phyloP scores from a whole-genome alignment of 768 basidiomycete genomes.

The Hericium coralloides region DNA sequence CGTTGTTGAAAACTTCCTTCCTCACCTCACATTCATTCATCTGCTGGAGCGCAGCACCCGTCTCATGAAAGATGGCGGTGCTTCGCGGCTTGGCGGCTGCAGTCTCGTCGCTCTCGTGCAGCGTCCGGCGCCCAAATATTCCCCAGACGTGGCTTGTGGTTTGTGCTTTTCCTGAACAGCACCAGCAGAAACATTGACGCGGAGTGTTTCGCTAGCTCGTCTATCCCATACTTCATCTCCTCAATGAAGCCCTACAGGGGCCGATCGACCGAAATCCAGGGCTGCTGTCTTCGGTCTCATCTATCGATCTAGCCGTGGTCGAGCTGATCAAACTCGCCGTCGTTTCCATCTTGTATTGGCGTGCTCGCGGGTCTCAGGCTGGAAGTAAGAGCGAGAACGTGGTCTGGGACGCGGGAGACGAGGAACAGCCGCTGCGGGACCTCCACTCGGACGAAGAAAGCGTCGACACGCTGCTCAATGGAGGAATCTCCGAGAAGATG shows the following conservation, averaged over 20 bases:
- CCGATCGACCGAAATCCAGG: not conserved
- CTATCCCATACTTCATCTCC: not conserved
- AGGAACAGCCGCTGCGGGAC: not conserved
- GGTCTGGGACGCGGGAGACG: conserved; percentile 2
- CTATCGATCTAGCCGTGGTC: conserved; percentile 6
- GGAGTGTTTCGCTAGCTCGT: not conserved
- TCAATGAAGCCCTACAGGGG: not conserved
- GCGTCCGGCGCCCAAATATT: not conserved
- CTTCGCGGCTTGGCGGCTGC: not conserved
- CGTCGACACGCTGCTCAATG: not conserved
- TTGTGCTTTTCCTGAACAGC: not conserved
- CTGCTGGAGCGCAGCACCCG: no score
- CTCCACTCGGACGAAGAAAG: not conserved
- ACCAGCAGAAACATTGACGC: not conserved
- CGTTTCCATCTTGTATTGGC: conserved; percentile 1
- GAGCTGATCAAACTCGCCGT: conserved; percentile 9
- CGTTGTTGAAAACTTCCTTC: no score
- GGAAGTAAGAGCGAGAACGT: not conserved
- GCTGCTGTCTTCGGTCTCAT: not conserved
- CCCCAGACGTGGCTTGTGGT: not conserved
- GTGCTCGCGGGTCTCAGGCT: not conserved
- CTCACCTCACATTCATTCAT: no score
- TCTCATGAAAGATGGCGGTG: conserved; percentile 6
- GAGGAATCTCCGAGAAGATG: not conserved
- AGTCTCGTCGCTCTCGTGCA: conserved; percentile 3